These are phyloP conservation scores for Cladobotryum mycophilum DNA, from an alignment of 2,329 filamentous ascomycete genomes.

Conservation along the genomic window DNA sequence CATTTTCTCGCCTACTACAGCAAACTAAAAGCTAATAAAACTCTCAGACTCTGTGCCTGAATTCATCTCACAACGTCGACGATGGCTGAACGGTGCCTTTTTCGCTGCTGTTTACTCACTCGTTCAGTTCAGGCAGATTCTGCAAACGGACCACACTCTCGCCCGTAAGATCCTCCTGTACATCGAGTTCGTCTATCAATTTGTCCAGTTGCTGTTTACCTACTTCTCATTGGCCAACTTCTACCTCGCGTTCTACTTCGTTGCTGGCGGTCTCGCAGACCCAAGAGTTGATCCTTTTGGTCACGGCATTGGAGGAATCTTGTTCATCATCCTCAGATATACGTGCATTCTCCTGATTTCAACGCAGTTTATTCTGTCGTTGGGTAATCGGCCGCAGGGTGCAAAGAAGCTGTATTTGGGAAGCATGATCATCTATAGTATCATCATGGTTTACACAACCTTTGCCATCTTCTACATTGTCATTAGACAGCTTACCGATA, in stretches of 20 bases:
- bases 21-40: slow-evolving; percentile 19
- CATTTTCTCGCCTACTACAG: not conserved
- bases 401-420: slow-evolving; percentile 84
- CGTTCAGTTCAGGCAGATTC: slow-evolving; percentile 89
- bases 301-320: slow-evolving; percentile 72
- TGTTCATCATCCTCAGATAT: slow-evolving; percentile 85
- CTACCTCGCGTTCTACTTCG: slow-evolving; percentile 98
- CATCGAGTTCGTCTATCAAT: slow-evolving; percentile 92
- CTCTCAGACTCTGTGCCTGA: slow-evolving; percentile 77
- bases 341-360: slow-evolving; percentile 80
- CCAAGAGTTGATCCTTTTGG: slow-evolving; percentile 81
- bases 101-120: slow-evolving; percentile 97
- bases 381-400: slow-evolving; percentile 93
- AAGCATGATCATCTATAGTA: slow-evolving; percentile 80
- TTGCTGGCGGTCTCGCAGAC: slow-evolving; percentile 83
- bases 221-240: slow-evolving; percentile 99
- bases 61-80: slow-evolving; percentile 90
- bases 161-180: slow-evolving; percentile 85
- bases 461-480: slow-evolving; percentile 89
- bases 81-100: slow-evolving; percentile 98
- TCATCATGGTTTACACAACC: slow-evolving; percentile 95
- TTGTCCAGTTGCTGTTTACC: slow-evolving; percentile 87
- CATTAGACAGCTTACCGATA: slow-evolving; percentile 64
- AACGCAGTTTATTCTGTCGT: slow-evolving; percentile 91
- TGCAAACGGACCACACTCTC: slow-evolving; percentile 85